A percentile compares a stretch with the other conserved stretches of the same genome.
phyloP scores from a whole-genome alignment of 139 green algal species.

The Desmodesmus armatus region DNA sequence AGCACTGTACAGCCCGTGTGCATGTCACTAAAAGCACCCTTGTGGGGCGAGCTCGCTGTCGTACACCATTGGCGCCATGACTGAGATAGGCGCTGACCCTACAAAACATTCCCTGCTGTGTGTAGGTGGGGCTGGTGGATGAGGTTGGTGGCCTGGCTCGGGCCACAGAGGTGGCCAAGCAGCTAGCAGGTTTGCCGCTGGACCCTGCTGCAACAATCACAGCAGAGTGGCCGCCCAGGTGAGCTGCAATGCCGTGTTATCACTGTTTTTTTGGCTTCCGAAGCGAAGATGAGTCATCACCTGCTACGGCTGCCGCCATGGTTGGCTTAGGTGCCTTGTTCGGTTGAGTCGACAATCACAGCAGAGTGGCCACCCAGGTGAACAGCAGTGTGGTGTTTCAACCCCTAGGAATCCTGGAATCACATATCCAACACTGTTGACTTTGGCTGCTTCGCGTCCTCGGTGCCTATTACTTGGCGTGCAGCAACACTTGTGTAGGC shows the following conservation, averaged over 20 bases:
- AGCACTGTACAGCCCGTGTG: too few relatives aligned
- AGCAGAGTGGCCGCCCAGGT: conserved; percentile 39
- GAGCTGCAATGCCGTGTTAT: not conserved
- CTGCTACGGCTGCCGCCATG: not conserved
- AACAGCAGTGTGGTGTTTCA: not conserved
- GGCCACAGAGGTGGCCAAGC: conserved; percentile 85
- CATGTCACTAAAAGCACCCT: too few relatives aligned
- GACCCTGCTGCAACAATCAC: not conserved
- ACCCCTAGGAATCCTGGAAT: not conserved
- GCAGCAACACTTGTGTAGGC: too few relatives aligned
- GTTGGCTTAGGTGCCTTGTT: not conserved
- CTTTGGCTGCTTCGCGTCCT: not conserved
- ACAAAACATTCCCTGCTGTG: too few relatives aligned
- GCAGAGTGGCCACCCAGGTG: not conserved
- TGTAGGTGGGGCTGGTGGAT: conserved; percentile 79
- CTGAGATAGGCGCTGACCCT: too few relatives aligned
- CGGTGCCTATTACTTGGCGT: too few relatives aligned
- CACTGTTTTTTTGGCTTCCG: not conserved
- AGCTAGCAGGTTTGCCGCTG: conserved; percentile 58
- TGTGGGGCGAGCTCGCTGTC: too few relatives aligned
- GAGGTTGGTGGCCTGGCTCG: conserved; percentile 79
- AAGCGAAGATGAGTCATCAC: not conserved
- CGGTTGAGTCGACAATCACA: not conserved
- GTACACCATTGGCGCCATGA: too few relatives aligned
- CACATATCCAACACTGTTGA: not conserved